Evolutionary conservation across 257 asterid species (phyloP), one percentile per base, ranked within the genome.

Genomic region (Haberlea rhodopensis): DNA sequence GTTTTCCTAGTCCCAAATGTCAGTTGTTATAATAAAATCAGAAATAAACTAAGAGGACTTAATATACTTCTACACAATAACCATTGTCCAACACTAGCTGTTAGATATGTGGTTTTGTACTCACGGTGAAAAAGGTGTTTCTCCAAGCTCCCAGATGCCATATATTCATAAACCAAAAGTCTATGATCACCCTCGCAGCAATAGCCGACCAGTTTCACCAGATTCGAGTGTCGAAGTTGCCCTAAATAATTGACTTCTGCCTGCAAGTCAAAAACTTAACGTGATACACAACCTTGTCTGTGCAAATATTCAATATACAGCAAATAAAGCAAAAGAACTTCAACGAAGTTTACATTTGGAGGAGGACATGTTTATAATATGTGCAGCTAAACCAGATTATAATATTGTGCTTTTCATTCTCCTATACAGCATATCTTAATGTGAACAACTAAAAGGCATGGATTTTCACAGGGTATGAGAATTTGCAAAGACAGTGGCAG

Each of bases 131-230:
- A 91, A 6, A 91, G 89, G 75, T 85, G 96, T 73, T 81, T 85
- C 81, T 89, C 97, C 76, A 91, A 75, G 89, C 92, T 89, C 71
- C 98, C 98, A 62, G 94, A 83, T 19, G 90, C 94, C 98, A 91
- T 87, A 62, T 91, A 91, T 79, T 91, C 97, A 43, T 91, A 91
- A 40, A 91, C 98, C 88, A 89, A 65, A 60, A 89, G 79, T 77
- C 96, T 78, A 51, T 89, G 95, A 74, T 85, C 88, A 63, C 79
- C 98, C 72, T 87, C 97, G 22, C 96, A 91, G 90, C 98, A 84
- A 68, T 83, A 89, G 53, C 98, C 96, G 34, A 91, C 87, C 68
- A 91, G 75, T 72, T 84, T 89, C 85, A 91, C 98, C 69, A 91
- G 78, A 72, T 91, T 87, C 52, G 91, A 72, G 73, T 91, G 98